Conservation (phyloP, 1,284 basidiomycete species). For the Heterobasidion annosum region DNA sequence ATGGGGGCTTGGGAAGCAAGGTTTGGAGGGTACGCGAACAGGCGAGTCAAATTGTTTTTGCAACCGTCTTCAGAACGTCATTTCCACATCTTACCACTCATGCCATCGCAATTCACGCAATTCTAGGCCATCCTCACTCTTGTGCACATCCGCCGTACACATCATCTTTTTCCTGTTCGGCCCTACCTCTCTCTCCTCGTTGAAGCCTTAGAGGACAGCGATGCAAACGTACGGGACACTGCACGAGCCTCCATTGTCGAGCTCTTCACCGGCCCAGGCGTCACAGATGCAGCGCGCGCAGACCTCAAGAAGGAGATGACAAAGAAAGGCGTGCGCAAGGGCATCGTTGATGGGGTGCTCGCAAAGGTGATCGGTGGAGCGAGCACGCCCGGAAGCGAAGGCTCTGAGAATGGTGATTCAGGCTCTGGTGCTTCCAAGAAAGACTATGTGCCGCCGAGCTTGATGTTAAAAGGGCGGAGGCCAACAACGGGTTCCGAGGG, state of each 20-base stretch:
- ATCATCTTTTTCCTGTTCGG: slow-evolving; percentile 74
- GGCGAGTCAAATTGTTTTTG: slow-evolving; percentile 29
- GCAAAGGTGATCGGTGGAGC: slow-evolving; percentile 44
- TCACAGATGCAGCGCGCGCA: slow-evolving; percentile 78
- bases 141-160: slow-evolving; percentile 55
- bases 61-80: too few species aligned
- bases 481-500: slow-evolving; percentile 25
- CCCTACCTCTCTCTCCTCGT: slow-evolving; percentile 79
- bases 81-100: neutral
- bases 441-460: slow-evolving; percentile 68
- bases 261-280: slow-evolving; percentile 75
- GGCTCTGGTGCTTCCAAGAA: slow-evolving; percentile 21
- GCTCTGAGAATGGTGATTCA: slow-evolving; percentile 50
- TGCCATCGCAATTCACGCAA: neutral
- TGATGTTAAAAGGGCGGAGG: slow-evolving; percentile 46
- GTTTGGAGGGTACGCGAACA: slow-evolving; percentile 80
- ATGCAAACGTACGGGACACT: slow-evolving; percentile 82
- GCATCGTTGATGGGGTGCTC: slow-evolving; percentile 68
- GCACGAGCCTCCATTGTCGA: slow-evolving; percentile 76
- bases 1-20: slow-evolving; percentile 68
- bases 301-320: slow-evolving; percentile 91
- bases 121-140: slow-evolving; percentile 54
- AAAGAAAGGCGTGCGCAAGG: slow-evolving; percentile 79
- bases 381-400: slow-evolving; percentile 38
- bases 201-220: slow-evolving; percentile 82